These are phyloP conservation scores for Globisporangium orthogonon DNA, from an alignment of 352 stramenopile species.

Conservation along the genomic window DNA sequence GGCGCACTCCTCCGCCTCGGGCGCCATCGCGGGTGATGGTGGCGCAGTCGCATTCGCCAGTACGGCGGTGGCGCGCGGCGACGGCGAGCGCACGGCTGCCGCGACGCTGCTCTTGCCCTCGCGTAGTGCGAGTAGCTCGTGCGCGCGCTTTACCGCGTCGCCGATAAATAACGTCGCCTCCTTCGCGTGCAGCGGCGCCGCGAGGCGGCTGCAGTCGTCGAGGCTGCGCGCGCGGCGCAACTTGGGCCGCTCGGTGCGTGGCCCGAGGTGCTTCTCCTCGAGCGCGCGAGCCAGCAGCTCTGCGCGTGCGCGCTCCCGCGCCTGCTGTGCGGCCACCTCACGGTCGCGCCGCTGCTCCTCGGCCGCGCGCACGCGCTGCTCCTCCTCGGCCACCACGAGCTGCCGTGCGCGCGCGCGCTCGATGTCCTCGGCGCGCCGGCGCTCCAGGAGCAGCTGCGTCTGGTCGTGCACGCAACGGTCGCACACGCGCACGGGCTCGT, in stretches of 20 bases:
- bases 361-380: slow-evolving; percentile 46
- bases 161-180: slow-evolving; percentile 44
- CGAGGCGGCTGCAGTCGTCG: slow-evolving; percentile 35
- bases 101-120: slow-evolving; percentile 13
- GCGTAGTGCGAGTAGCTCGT: slow-evolving; percentile 34
- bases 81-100: not conserved
- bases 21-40: slow-evolving; percentile 27
- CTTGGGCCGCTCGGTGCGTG: slow-evolving; percentile 35
- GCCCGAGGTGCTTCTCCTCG: slow-evolving; percentile 53
- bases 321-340: slow-evolving; percentile 34
- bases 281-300: slow-evolving; percentile 38
- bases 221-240: slow-evolving; percentile 39
- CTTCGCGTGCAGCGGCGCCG: slow-evolving; percentile 30
- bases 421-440: slow-evolving; percentile 58
- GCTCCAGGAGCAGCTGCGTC: slow-evolving; percentile 68
- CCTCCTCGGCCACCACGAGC: slow-evolving; percentile 58
- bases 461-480: slow-evolving; percentile 73
- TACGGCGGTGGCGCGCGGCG: not conserved
- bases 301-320: slow-evolving; percentile 27
- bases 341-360: slow-evolving; percentile 46
- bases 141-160: slow-evolving; percentile 52
- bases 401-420: slow-evolving; percentile 68
- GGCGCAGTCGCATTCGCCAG: slow-evolving; percentile 11
- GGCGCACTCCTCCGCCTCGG: slow-evolving; percentile 76
- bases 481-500: slow-evolving; percentile 78